phyloP scores from a whole-genome alignment of 768 basidiomycete species.

The Tylopilus rubrobrunneus region DNA sequence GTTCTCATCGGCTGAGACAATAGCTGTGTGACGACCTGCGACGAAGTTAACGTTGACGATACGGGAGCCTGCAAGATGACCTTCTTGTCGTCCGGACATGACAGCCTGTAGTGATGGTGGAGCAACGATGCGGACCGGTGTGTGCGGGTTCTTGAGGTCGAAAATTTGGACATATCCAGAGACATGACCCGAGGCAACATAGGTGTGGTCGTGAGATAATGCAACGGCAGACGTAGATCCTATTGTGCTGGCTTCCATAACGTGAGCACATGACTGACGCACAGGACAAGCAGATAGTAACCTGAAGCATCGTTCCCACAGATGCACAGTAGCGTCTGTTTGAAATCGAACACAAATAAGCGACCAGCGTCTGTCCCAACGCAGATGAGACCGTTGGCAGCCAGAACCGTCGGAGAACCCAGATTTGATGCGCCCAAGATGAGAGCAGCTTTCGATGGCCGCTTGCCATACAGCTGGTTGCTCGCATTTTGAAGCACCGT shows the following conservation, averaged over 20 bases:
- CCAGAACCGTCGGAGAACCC: conserved; percentile 75
- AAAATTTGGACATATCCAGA: conserved; percentile 84
- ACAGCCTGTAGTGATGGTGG: conserved; percentile 70
- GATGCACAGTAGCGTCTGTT: conserved; percentile 75
- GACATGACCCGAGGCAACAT: conserved; percentile 82
- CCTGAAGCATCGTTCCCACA: conserved; percentile 70
- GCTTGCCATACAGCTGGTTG: conserved; percentile 50
- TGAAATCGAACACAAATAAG: conserved; percentile 84
- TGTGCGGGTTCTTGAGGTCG: conserved; percentile 66
- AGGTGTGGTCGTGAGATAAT: conserved; percentile 92
- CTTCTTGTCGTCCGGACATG: conserved; percentile 75
- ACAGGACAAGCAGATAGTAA: conserved; percentile 30
- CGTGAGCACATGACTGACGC: conserved; percentile 18
- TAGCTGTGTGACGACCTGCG: conserved; percentile 87
- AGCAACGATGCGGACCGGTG: conserved; percentile 63
- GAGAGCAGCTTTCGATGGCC: conserved; percentile 56
- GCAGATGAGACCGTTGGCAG: conserved; percentile 85
- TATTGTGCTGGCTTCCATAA: conserved; percentile 47
- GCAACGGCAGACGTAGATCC: conserved; percentile 87
- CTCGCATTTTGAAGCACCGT: conserved; percentile 58
- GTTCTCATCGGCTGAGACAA: conserved; percentile 84
- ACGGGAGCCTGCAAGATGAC: conserved; percentile 75
- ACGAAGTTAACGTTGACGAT: conserved; percentile 86
- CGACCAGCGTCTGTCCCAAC: conserved; percentile 81
- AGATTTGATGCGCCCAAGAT: conserved; percentile 54